Base-by-base conservation (phyloP, 176 grass and related monocot species). In the Cenchrus purpureus region DNA sequence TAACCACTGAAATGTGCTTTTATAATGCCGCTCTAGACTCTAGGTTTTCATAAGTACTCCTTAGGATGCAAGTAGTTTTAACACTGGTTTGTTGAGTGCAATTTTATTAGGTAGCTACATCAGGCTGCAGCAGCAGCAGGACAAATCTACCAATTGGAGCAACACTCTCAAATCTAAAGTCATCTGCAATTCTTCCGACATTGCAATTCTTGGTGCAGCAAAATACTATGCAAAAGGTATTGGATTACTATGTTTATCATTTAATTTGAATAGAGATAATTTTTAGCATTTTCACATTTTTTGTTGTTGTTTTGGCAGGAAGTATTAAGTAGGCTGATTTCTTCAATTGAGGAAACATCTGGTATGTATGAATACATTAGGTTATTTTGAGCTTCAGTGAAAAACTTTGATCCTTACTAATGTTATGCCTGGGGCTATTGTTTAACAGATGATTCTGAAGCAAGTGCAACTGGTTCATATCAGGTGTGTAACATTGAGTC, bases 131-230 rank as follows among this genome's bases (percentile, higher is more conserved):
- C 74, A 71, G 59, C 54, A 67, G 71, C 61, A 90, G 82, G 78
- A 45, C 82, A 82, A 85, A 79, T 85, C 69, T 62, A 78, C 58
- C 80, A 70, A 77, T 63, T 73, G 88, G 87, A 71, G 65, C 84
- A 83, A 80, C 75, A 74, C 68, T 37, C 74, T 67, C 75, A 67
- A 68, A 77, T 70, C 44, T 73, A 28, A 81, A 86, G 63, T 37
- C 66, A 66, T 62, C 81, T 15, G 48, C 86, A 82, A 65, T 96
- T 89, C 82, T 99, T 77, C 79, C 94, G 54, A 81, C 88, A 51
- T 86, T 99, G 61, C 90, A 92, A 74, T 99, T 96, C 77, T 86
- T 96, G 88, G 65, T 95, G 93, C 91, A 96, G 83, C 97, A 99
- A 92, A 99, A 95, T 92, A 68, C 61, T 55, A 61, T 94, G 89